Conservation (phyloP, 1,139 yeast genomes). For the Geotrichum histeridarum region DNA sequence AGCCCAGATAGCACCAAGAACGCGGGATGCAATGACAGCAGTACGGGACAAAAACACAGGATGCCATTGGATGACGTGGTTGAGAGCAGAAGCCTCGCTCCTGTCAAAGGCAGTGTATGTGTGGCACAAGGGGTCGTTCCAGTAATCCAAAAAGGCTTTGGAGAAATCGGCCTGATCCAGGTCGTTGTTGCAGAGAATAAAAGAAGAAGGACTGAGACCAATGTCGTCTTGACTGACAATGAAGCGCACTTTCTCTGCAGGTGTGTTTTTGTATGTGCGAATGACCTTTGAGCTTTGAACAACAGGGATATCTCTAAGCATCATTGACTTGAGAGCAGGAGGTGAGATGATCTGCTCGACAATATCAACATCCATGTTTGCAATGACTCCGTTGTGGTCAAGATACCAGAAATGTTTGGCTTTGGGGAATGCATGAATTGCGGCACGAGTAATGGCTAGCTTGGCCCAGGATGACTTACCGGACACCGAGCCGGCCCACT, state of each 20-base stretch:
- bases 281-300: conserved; percentile 67
- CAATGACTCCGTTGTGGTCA: conserved; percentile 58
- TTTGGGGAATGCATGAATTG: conserved; percentile 80
- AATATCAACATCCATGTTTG: conserved; percentile 58
- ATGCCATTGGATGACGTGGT: conserved; percentile 92
- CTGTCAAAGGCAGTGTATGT: conserved; percentile 55
- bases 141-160: conserved; percentile 62
- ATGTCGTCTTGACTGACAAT: conserved; percentile 62
- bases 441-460: conserved; percentile 62
- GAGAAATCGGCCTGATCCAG: conserved; percentile 39
- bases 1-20: conserved; percentile 43
- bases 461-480: conserved; percentile 51
- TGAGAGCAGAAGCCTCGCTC: conserved; percentile 57
- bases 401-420: conserved; percentile 82
- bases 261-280: conserved; percentile 59
- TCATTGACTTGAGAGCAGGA: conserved; percentile 48
- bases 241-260: conserved; percentile 50
- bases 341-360: conserved; percentile 53
- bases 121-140: conserved; percentile 68
- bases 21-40: conserved; percentile 60
- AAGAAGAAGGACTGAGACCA: conserved; percentile 62
- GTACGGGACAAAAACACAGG: conserved; percentile 69
- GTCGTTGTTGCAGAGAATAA: conserved; percentile 63
- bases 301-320: conserved; percentile 63
- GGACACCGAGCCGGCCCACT: conserved; percentile 20